Evolutionary conservation across 2,329 filamentous ascomycete genomes (phyloP), one percentile per base, ranked within the genome.

Genomic region (Pseudogymnoascus sp.): DNA sequence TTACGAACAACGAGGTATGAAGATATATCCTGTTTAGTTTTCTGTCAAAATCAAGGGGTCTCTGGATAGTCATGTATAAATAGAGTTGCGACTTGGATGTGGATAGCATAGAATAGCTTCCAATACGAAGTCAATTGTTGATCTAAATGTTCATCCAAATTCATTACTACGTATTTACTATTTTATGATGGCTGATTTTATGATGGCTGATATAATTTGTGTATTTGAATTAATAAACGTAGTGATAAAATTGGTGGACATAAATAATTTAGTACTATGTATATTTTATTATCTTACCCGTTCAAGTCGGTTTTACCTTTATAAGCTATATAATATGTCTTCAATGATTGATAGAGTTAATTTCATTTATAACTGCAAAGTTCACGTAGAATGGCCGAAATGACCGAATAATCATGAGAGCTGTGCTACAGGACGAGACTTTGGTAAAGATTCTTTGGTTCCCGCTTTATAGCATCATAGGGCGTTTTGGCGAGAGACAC

Each of bases 1-100:
- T 57, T 57, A 57, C 21, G 55, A 57, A 57, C 35, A 37, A 35
- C 18, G 45, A 52, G 45, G 45, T 52, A 52, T 52, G 26, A 52
- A 48, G 26, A 52, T 52, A 52, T 52, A 52, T 52, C 45, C 45
- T 52, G 45, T 52, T 52, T 52, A 52, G 45, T 30, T 30, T 52
- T 52, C 45, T 52, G 45, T 52, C 26, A 52, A 52, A 52, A 52
- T 19, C 26, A 33, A 52, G 45, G 45, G 45, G 45, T 52, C 45
- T 52, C 38, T 41, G 38, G 38, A 41, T 41, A 41, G 38, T 41
- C 38, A 41, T 52, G 45, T 52, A 52, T 52, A 52, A 52, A 52
- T 52, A 52, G 45, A 52, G 45, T 52, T 52, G 45, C 26, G 45
- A 52, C 45, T 30, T 52, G 26, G 45, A 30, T 52, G 45, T 52